Evolutionary conservation across 352 stramenopile genomes (phyloP), one percentile per base, ranked within the genome.

Genomic region (Blastocystis hominis): DNA sequence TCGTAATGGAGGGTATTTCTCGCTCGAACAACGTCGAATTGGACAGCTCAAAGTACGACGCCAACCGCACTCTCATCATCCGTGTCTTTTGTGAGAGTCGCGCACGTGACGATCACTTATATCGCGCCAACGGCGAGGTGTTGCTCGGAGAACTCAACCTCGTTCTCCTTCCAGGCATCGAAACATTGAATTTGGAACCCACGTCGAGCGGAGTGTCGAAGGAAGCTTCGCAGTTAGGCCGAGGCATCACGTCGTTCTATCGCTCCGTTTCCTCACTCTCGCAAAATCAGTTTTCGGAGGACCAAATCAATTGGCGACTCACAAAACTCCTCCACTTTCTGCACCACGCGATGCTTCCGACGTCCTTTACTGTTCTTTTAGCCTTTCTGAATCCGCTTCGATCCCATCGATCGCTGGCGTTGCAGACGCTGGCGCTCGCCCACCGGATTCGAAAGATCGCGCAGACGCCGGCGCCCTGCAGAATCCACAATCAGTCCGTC

Each of bases 11-110:
- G 3, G 72, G 72, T 69, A 24, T 84, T 10, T 40, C 40, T 34
- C 72, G 72, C 17, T 42, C 34, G n/a, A 84, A 84, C 56, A 53
- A 15, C 24, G 24, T 68, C 7, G 46, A 50, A 20, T 10, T 66
- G 1, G 30, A 59, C 1, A 53, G 62, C 38, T 44, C 47, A 2
- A 34, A 46, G 10, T 84, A 84, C 55, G 47, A 64, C 13, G 53
- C 72, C 1, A 84, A 84, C 44, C 72, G 72, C 20, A 69, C 24
- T 4, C 36, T 84, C 44, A 46, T 84, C 47, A 30, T 84, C n/a
- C 72, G 72, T 47, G 38, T 84, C 15, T 50, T 84, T 46, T 84
- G 72, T 46, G 72, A 84, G 13, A 84, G 72, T 24, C 72, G 72
- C 15, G 24, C 40, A 46, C 34, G 46, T 1, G 72, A 84, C n/a